Evolutionary conservation across 257 asterid genomes (phyloP).

Genomic region (Striga asiatica): DNA sequence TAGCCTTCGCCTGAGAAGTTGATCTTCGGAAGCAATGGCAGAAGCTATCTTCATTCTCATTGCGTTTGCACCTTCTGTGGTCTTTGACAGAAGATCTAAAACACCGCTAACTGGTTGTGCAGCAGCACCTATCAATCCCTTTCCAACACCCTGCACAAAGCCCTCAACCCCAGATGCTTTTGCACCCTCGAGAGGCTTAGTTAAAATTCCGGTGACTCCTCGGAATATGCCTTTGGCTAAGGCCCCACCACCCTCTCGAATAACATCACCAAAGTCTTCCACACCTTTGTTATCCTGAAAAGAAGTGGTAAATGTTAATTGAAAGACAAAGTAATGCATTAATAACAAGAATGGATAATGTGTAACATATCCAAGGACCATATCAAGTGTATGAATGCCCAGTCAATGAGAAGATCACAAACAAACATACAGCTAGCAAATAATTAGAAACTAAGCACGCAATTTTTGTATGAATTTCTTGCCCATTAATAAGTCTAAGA

Average conservation of each 20-base stretch:
- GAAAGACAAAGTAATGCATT: slow-evolving; percentile 12
- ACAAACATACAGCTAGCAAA: no score
- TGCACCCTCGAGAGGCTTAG: slow-evolving; percentile 99
- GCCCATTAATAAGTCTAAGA: no score
- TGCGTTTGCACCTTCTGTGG: slow-evolving; percentile 99
- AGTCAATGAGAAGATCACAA: no score
- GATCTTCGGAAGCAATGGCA: slow-evolving; percentile 96
- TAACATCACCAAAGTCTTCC: slow-evolving; percentile 94
- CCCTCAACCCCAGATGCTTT: slow-evolving; percentile 99
- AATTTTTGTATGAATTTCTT: no score
- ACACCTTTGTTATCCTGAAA: slow-evolving; percentile 90
- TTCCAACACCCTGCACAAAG: slow-evolving; percentile 98
- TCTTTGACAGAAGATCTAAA: slow-evolving; percentile 88
- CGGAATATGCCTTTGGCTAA: slow-evolving; percentile 93
- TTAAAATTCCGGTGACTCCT: slow-evolving; percentile 93
- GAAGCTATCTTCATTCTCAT: slow-evolving; percentile 96
- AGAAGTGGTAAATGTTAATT: background rate
- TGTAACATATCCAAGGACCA: no score
- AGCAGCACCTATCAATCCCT: slow-evolving; percentile 95
- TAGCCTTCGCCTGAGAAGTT: slow-evolving; percentile 79
- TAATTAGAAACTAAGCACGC: no score
- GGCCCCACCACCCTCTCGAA: slow-evolving; percentile 98
- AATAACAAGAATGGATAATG: slow-evolving; percentile 2
- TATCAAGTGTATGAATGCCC: no score
- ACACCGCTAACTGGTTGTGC: slow-evolving; percentile 99